These are phyloP conservation scores for Colletotrichum horii DNA, from an alignment of 2,329 filamentous ascomycete species.

Conservation along the genomic window DNA sequence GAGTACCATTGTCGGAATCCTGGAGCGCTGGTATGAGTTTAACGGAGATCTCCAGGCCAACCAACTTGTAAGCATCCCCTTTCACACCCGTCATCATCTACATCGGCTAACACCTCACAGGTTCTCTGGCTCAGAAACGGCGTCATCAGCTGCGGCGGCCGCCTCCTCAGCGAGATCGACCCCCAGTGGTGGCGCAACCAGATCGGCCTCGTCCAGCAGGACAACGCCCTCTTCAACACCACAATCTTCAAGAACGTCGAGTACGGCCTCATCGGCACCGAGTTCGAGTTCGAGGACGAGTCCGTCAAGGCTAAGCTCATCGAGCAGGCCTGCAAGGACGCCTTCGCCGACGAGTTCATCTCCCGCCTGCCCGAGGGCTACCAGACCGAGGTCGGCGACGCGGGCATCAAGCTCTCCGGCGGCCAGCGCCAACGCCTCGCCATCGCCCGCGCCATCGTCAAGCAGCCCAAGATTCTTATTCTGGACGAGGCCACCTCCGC, in stretches of 20 bases:
- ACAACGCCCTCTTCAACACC: slow-evolving; percentile 54
- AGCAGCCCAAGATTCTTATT: slow-evolving; percentile 61
- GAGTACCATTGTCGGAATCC: slow-evolving; percentile 42
- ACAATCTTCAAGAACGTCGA: slow-evolving; percentile 57
- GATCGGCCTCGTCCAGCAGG: slow-evolving; percentile 86
- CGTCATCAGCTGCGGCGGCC: slow-evolving; percentile 12
- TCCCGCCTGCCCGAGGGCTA: slow-evolving; percentile 59
- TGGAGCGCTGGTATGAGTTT: slow-evolving; percentile 43
- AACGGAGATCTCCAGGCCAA: slow-evolving; percentile 13
- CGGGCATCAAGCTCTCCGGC: slow-evolving; percentile 69
- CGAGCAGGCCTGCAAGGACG: slow-evolving; percentile 52
- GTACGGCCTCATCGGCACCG: slow-evolving; percentile 44
- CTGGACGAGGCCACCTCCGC: slow-evolving; percentile 68
- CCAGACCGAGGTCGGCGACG: slow-evolving; percentile 67
- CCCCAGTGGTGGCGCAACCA: slow-evolving; percentile 90
- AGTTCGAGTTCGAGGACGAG: slow-evolving; percentile 40
- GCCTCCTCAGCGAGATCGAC: slow-evolving; percentile 71
- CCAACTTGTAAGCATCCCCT: slow-evolving; percentile 33
- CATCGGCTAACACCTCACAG: slow-evolving; percentile 45
- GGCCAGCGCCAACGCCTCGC: slow-evolving; percentile 68
- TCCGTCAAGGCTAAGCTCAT: slow-evolving; percentile 46
- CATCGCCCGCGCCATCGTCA: slow-evolving; percentile 61
- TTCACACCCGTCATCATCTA: slow-evolving; percentile 84
- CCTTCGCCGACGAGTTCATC: slow-evolving; percentile 60
- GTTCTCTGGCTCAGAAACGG: slow-evolving; percentile 41